Percentiles rank a stretch among this genome's conserved stretches.
phyloP scores from a whole-genome alignment of 1,284 basidiomycete species.

The Puccinia coronata region DNA sequence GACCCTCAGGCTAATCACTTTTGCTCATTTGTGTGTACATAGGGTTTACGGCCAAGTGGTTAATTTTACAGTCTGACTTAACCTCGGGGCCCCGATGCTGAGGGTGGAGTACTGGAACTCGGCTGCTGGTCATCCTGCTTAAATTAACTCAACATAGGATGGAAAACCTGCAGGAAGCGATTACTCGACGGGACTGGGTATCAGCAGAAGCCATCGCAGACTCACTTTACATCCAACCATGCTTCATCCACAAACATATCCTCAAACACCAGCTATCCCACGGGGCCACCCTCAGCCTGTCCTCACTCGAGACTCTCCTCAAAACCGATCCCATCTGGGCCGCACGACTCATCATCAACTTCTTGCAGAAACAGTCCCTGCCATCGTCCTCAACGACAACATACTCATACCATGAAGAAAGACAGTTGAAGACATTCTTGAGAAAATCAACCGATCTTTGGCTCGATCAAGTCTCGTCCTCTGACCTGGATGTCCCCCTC shows the following conservation, averaged over 20 bases:
- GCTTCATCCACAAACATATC: constrained; percentile 6
- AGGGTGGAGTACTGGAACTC: not conserved
- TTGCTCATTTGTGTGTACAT: too few species aligned
- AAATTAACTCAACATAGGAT: not conserved
- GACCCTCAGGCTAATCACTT: too few species aligned
- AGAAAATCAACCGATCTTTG: constrained; percentile 14
- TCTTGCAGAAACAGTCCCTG: not conserved
- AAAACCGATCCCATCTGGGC: constrained; percentile 24
- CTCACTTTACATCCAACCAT: constrained; percentile 3
- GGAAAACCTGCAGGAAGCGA: constrained; percentile 7
- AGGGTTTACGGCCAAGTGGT: too few species aligned
- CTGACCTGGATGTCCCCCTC: not conserved
- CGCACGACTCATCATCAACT: constrained; percentile 27
- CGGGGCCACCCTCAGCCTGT: not conserved
- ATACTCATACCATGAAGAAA: not conserved
- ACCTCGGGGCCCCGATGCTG: not conserved
- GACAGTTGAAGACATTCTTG: not conserved
- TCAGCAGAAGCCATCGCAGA: constrained; percentile 11
- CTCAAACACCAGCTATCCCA: constrained; percentile 16
- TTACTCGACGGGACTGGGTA: constrained; percentile 4
- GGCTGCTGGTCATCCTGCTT: not conserved
- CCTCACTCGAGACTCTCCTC: constrained; percentile 6
- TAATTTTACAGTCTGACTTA: too few species aligned
- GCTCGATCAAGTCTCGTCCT: constrained; percentile 20
- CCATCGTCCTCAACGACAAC: not conserved